Conservation (phyloP, 768 basidiomycete species). For the Boletus rufocinnamomeus region DNA sequence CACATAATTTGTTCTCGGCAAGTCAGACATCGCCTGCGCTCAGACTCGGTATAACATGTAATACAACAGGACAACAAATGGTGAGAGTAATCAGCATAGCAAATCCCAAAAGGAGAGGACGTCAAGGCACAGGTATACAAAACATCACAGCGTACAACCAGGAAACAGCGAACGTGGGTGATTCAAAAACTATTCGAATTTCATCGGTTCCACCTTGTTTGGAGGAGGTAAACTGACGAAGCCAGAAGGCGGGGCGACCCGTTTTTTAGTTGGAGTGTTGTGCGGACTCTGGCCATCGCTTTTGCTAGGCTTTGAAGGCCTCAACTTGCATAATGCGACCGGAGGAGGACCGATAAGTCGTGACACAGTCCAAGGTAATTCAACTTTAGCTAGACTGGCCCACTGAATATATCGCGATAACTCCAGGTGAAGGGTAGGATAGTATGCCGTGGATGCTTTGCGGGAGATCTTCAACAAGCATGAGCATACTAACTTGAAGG, state of each 20-base stretch:
- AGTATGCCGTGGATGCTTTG: conserved; percentile 93
- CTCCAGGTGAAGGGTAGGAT: conserved; percentile 93
- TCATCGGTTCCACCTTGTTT: conserved; percentile 46
- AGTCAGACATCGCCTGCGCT: conserved; percentile 13
- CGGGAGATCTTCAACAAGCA: conserved; percentile 70
- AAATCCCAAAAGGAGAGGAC: conserved; percentile 4
- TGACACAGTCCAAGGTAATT: conserved; percentile 80
- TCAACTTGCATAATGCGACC: conserved; percentile 50
- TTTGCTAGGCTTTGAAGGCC: conserved; percentile 16
- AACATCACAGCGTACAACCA: conserved; percentile 8
- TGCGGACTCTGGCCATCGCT: conserved; percentile 22
- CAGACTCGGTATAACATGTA: conserved; percentile 7
- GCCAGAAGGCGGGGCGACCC: conserved; percentile 16
- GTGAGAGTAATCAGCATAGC: conserved; percentile 18
- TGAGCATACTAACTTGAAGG: neutral
- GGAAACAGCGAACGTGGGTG: neutral
- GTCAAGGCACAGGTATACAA: conserved; percentile 15
- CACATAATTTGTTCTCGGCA: conserved; percentile 19
- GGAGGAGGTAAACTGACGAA: conserved; percentile 41
- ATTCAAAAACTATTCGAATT: conserved; percentile 34
- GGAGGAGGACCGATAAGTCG: conserved; percentile 83
- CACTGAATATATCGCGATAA: conserved; percentile 82
- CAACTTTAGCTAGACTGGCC: conserved; percentile 64
- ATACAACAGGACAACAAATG: conserved; percentile 24
- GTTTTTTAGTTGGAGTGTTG: conserved; percentile 30